Conservation (phyloP, 805 yeast genomes). For the Tetrapisispora fleetii region DNA sequence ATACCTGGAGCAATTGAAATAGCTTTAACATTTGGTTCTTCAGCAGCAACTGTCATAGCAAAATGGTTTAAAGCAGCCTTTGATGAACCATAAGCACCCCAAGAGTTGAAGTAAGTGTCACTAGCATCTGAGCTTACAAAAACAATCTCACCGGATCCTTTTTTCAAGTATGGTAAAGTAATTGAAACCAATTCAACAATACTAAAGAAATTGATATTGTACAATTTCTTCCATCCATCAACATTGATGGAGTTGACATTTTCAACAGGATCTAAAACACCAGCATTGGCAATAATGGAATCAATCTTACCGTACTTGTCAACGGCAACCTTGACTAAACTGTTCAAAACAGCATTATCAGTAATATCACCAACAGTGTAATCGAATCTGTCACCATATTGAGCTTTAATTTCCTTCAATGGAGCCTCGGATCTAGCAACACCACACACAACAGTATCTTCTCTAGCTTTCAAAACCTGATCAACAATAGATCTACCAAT, state of each 20-base stretch:
- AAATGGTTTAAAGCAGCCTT: constrained; percentile 86
- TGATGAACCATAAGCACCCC: constrained; percentile 89
- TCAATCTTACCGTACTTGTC: constrained; percentile 48
- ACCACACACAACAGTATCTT: constrained; percentile 43
- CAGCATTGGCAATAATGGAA: constrained; percentile 70
- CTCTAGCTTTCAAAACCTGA: constrained; percentile 31
- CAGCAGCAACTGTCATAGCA: constrained; percentile 56
- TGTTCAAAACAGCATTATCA: constrained; percentile 24
- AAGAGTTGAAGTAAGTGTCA: constrained; percentile 35
- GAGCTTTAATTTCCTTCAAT: constrained; percentile 34
- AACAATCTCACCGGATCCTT: constrained; percentile 51
- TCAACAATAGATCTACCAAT: constrained; percentile 69
- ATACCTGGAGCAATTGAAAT: constrained; percentile 90
- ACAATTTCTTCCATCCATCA: constrained; percentile 50
- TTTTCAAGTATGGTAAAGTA: constrained; percentile 48
- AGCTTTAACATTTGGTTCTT: constrained; percentile 43
- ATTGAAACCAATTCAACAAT: constrained; percentile 48
- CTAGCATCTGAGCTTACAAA: constrained; percentile 89
- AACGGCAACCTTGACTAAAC: constrained; percentile 38
- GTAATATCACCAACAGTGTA: constrained; percentile 55
- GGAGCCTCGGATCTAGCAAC: constrained; percentile 57
- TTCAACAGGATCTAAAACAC: constrained; percentile 71
- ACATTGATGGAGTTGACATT: constrained; percentile 33
- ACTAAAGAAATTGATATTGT: constrained; percentile 71
- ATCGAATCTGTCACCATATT: constrained; percentile 45